A percentile compares a stretch with the other conserved stretches of the same genome.
phyloP scores from a whole-genome alignment of 495 filamentous ascomycete species.

The Aspergillus kassunensis region DNA sequence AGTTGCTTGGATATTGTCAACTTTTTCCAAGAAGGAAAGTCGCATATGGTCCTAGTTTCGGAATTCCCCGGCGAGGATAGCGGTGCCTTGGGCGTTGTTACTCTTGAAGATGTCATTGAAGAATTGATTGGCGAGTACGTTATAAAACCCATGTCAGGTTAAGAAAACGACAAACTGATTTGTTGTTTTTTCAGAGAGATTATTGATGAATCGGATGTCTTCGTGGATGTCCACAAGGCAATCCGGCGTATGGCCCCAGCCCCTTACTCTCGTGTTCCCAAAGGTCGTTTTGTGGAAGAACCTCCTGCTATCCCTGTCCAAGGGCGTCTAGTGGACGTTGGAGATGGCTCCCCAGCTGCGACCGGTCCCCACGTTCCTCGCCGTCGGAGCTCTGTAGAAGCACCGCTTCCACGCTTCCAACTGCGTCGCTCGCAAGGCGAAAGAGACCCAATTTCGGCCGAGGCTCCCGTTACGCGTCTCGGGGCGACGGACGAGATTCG shows the following conservation, averaged over 20 bases:
- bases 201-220: conserved; percentile 90
- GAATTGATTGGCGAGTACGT: conserved; percentile 95
- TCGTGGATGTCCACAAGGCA: conserved; percentile 94
- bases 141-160: neutral
- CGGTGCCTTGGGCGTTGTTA: conserved; percentile 89
- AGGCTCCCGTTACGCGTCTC: conserved; percentile 34
- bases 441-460: conserved; percentile 20
- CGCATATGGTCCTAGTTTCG: conserved; percentile 96
- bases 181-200: conserved; percentile 54
- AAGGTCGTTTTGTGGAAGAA: conserved; percentile 53
- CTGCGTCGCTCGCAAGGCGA: conserved; percentile 33
- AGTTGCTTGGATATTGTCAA: conserved; percentile 98
- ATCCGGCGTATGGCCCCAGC: conserved; percentile 75
- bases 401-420: conserved; percentile 46
- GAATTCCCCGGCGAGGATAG: conserved; percentile 83
- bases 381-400: conserved; percentile 49
- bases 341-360: conserved; percentile 15
- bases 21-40: conserved; percentile 99
- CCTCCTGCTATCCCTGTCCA: conserved; percentile 30
- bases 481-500: conserved; percentile 59
- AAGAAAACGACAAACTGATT: conserved; percentile 1
- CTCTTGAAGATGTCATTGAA: conserved; percentile 96
- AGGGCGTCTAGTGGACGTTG: conserved; percentile 37
- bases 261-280: conserved; percentile 56
- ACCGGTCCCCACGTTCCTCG: conserved; percentile 10